Base-by-base conservation (phyloP, 2,329 filamentous ascomycete species). In the Chrysoporthe austroafricana region DNA sequence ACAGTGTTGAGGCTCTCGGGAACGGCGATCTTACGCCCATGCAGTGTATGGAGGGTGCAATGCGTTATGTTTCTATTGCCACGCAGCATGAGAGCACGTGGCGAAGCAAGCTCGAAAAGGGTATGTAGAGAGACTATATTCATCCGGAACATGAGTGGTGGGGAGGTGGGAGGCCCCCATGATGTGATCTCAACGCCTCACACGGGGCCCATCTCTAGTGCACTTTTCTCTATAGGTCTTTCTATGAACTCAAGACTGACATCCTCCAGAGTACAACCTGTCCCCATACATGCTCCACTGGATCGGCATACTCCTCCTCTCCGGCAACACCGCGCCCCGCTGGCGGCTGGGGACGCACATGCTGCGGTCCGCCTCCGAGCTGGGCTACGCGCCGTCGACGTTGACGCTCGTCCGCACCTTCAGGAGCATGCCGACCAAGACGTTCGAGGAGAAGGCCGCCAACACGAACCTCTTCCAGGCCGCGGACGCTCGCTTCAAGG, bases 321-420 rank as follows among this genome's bases (percentile, higher is more conserved):
- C 58, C 36, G 54, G 59, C 39, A 62, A 71, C n/a, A 60, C 54
- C 0, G 64, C 62, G 0, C 61, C 57, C 9, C 62, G 70, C 9
- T 69, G 62, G 58, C 59, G 66, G 36, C 67, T 81, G 2, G 75
- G 73, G 13, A 62, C 72, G 5, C 75, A 79, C 66, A 78, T 82
- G 70, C 73, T 82, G 56, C 63, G 74, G 65, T 76, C 77, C 2
- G 76, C 77, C 11, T 73, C 74, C 9, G 60, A 67, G 21, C 69
- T 77, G 1, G 75, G 71, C 48, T 81, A 81, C 71, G 61, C 69
- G 44, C 80, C 80, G 7, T 77, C 78, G 18, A 75, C 77, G 5
- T 70, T 82, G 44, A 75, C 77, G 3, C 46, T 79, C 11, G 69
- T 77, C 54, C 72, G 69, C 36, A 50, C 75, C 6, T 59, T 74